These are phyloP conservation scores for Agrocybe chaxingu DNA, from an alignment of 768 basidiomycete genomes.

Conservation along the genomic window DNA sequence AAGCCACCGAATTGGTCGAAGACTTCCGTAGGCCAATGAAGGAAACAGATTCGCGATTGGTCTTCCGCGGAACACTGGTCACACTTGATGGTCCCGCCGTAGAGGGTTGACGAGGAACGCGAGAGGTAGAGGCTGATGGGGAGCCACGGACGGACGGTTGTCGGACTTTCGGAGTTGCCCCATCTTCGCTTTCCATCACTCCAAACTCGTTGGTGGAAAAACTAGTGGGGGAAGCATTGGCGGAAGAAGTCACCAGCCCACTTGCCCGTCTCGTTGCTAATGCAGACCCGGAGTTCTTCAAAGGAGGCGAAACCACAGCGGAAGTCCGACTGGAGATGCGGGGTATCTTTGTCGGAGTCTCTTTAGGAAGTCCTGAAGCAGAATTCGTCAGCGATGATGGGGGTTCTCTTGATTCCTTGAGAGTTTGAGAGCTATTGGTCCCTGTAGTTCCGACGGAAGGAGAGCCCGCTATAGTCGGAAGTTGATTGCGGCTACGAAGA, in stretches of 20 bases:
- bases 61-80: constrained; percentile 55
- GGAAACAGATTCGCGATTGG: constrained; percentile 76
- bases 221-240: constrained; percentile 62
- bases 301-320: constrained; percentile 67
- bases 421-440: constrained; percentile 39
- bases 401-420: constrained; percentile 56
- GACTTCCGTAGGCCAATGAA: constrained; percentile 78
- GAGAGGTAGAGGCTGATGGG: constrained; percentile 52
- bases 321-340: constrained; percentile 87
- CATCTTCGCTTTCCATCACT: constrained; percentile 64
- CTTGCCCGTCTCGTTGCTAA: constrained; percentile 65
- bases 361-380: constrained; percentile 56
- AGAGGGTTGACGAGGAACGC: constrained; percentile 64
- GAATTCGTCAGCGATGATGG: constrained; percentile 54
- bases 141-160: constrained; percentile 64
- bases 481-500: constrained; percentile 66
- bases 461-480: constrained; percentile 92
- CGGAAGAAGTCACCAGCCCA: constrained; percentile 46
- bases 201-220: constrained; percentile 73
- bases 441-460: constrained; percentile 77
- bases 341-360: constrained; percentile 91
- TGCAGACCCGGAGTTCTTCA: constrained; percentile 49
- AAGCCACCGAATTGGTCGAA: constrained; percentile 78
- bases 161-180: constrained; percentile 44
- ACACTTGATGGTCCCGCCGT: constrained; percentile 39